These are phyloP conservation scores for Elsinoe batatas DNA, from an alignment of 2,329 filamentous ascomycete genomes.

Conservation along the genomic window DNA sequence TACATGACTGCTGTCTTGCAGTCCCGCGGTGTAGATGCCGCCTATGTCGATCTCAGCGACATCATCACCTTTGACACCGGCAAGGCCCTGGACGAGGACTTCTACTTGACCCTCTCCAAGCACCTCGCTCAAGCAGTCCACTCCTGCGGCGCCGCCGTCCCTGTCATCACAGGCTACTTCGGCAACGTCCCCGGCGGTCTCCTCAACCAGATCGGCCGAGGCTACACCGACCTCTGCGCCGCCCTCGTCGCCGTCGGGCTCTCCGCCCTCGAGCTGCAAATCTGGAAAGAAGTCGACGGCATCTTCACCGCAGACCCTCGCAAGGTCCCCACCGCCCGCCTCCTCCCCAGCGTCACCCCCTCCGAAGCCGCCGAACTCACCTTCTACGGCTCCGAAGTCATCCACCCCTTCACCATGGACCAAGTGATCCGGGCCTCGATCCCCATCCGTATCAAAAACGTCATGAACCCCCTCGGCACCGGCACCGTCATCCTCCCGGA, in stretches of 20 bases:
- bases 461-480: slow-evolving; percentile 70
- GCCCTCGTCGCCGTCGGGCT: slow-evolving; percentile 83
- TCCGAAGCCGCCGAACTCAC: slow-evolving; percentile 93
- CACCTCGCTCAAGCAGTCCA: slow-evolving; percentile 34
- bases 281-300: slow-evolving; percentile 98
- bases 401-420: slow-evolving; percentile 98
- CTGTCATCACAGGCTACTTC: slow-evolving; percentile 75
- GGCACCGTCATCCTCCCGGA: slow-evolving; percentile 82
- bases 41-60: slow-evolving; percentile 84
- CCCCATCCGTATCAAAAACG: slow-evolving; percentile 83
- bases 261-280: slow-evolving; percentile 79
- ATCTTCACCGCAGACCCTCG: slow-evolving; percentile 81
- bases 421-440: slow-evolving; percentile 71
- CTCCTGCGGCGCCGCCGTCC: slow-evolving; percentile 35
- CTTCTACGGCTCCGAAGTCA: slow-evolving; percentile 68
- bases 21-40: slow-evolving; percentile 70
- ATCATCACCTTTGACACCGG: slow-evolving; percentile 53
- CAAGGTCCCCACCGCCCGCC: slow-evolving; percentile 82
- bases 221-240: slow-evolving; percentile 93
- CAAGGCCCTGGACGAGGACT: slow-evolving; percentile 37
- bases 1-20: slow-evolving; percentile 80
- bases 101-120: slow-evolving; percentile 35
- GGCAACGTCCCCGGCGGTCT: slow-evolving; percentile 85
- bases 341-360: slow-evolving; percentile 83
- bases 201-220: slow-evolving; percentile 82